Conservation (phyloP, 192 early-diverging fungal species). For the Entomortierella parvispora region DNA sequence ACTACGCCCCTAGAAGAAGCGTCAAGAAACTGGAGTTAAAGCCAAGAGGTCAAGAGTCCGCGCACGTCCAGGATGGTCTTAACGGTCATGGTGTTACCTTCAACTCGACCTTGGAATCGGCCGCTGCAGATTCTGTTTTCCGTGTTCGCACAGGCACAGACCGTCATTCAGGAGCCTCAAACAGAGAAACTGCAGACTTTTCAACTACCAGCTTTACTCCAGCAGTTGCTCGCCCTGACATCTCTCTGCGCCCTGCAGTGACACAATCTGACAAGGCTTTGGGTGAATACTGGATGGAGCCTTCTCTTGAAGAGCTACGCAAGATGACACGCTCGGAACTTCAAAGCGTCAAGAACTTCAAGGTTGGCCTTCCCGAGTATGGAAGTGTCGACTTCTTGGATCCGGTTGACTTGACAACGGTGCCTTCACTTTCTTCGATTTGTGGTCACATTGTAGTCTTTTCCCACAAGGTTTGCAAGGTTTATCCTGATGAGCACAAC, state of each 20-base stretch:
- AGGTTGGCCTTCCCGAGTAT: constrained; percentile 70
- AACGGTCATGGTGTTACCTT: constrained; percentile 33
- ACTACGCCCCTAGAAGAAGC: constrained; percentile 75
- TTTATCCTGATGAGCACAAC: constrained; percentile 84
- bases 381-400: constrained; percentile 83
- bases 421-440: constrained; percentile 66
- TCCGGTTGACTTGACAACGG: constrained; percentile 84
- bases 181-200: constrained; percentile 7
- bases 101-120: constrained; percentile 42
- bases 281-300: constrained; percentile 81
- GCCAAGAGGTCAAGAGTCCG: constrained; percentile 14
- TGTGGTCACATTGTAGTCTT: constrained; percentile 86
- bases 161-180: constrained; percentile 5
- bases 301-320: constrained; percentile 77
- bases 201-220: neutral
- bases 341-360: constrained; percentile 76
- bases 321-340: constrained; percentile 76
- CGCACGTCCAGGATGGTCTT: constrained; percentile 4
- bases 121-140: constrained; percentile 26
- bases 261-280: constrained; percentile 18
- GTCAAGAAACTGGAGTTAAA: constrained; percentile 80
- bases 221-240: constrained; percentile 1
- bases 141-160: constrained; percentile 14
- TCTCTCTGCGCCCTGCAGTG: neutral
- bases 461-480: constrained; percentile 69